Evolutionary conservation across 192 early-diverging fungal species (phyloP), one percentile per base, ranked within the genome.

Genomic region (Oehlia diaphana): DNA sequence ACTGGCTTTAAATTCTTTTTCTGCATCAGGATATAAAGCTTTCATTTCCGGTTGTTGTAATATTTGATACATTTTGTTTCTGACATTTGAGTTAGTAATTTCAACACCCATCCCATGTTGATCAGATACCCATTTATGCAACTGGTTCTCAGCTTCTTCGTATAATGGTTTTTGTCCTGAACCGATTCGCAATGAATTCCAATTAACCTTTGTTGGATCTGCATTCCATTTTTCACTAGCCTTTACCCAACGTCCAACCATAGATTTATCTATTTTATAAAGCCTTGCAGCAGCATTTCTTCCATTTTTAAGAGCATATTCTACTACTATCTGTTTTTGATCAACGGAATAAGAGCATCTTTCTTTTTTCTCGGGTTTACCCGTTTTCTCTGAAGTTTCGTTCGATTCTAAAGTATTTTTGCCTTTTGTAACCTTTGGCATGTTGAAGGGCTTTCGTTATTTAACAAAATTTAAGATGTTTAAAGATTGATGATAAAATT

Each of bases 301-400:
- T 9, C 69, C 69, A 71, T 71, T 39, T 23, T 71, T 47, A 9
- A 33, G 23, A 33, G 69, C 69, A 71, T 71, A 71, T 71, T 47
- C 37, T n/a, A 37, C 21, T 33, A 71, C 69, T 71, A 33, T 35
- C 13, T 44, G 26, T 26, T 71, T 71, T 37, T 71, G 19, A 4
- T 37, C 69, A 44, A 47, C 69, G 8, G 69, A 37, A 71, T 71
- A 71, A 37, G 69, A 71, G 13, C 23, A 28, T 65, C 64, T 65
- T 21, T 58, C 53, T 7, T 58, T 58, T 58, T 58, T 58, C 53
- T 58, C 53, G 5, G 53, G 53, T 58, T 58, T 58, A 19, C 19
- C 53, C 4, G 19, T 16, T 58, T 58, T 58, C 16, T 58, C 19
- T 58, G 53, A 6, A 19, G 4, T 19, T 58, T 58, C 53, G 16